Evolutionary conservation across 176 grass and related monocot genomes (phyloP).

Genomic region (Musa schizocarpa): DNA sequence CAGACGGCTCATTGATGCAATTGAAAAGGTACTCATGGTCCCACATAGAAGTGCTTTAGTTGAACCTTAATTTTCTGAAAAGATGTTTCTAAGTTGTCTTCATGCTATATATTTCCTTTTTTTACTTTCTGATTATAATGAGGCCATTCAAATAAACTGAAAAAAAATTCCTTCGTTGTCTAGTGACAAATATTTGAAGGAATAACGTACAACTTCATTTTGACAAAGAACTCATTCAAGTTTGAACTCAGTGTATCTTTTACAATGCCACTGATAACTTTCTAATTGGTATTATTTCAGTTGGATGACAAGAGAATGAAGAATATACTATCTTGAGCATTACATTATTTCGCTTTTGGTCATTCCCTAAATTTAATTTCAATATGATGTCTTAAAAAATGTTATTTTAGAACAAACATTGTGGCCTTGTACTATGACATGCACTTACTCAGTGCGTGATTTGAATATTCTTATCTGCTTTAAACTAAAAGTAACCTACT

Average conservation of each 20-base stretch:
- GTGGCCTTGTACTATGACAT: background rate
- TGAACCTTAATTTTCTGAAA: too few relatives aligned
- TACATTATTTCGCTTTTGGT: too few relatives aligned
- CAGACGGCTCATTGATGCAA: slow-evolving; percentile 49
- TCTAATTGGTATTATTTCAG: too few relatives aligned
- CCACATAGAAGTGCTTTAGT: background rate
- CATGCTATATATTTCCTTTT: too few relatives aligned
- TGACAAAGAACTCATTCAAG: background rate
- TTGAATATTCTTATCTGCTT: slow-evolving; percentile 3
- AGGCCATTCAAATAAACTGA: too few relatives aligned
- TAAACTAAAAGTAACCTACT: background rate
- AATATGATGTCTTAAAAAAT: too few relatives aligned
- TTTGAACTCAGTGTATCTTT: background rate
- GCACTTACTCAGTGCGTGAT: background rate
- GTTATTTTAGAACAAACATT: background rate
- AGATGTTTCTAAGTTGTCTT: too few relatives aligned
- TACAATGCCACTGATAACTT: background rate
- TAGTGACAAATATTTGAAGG: too few relatives aligned
- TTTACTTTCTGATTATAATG: too few relatives aligned
- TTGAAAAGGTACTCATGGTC: slow-evolving; percentile 56
- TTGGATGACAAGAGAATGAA: too few relatives aligned
- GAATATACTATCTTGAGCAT: background rate
- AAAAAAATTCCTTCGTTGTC: too few relatives aligned
- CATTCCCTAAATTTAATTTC: too few relatives aligned
- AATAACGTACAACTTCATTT: background rate